Base-by-base conservation (phyloP, 495 filamentous ascomycete species). In the Emericellopsis terricola region DNA sequence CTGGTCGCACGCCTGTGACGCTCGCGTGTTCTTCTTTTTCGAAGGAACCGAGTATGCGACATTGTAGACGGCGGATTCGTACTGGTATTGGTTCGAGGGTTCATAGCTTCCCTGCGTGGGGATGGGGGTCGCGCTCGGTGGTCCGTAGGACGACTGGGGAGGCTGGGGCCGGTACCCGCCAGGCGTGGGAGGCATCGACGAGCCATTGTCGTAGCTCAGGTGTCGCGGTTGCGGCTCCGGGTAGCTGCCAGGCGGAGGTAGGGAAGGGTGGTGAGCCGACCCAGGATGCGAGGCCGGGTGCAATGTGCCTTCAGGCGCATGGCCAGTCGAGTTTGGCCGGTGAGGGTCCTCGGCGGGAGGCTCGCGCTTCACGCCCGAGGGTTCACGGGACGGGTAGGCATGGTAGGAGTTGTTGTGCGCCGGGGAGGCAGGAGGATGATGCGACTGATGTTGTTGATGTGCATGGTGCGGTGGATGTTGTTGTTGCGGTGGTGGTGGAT, bases 1-100 rank as follows among this genome's bases (percentile, higher is more conserved):
- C 44, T 64, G 65, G 41, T 80, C 73, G 50, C 75, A 80, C 19
- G 75, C 75, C 65, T 65, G 62, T 7, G 62, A 63, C n/a, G 62
- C 62, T 33, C 62, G 50, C 31, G 63, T 59, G 19, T 59, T 56
- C 48, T 64, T 66, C 41, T 59, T 52, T 50, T 66, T 66, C 8
- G 53, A 52, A 6, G 23, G 23, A n/a, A 52, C 36, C 15, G 56
- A 51, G 24, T 46, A 46, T 14, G 52, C 46, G 30, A 49, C 55
- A 36, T 40, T 50, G 47, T 53, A 62, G 27, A 35, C 23, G 37
- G 41, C 20, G 37, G 41, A 7, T 51, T 50, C 43, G 31, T 43
- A 43, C 6, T 41, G 40, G 35, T 57, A 61, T 26, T 43, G 37
- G 33, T 43, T 39, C 31, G 47, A 40, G 19, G 48, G 48, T 10